Percentiles rank a stretch among this genome's conserved stretches.
Evolutionary conservation across 2,329 filamentous ascomycete genomes (phyloP).

Genomic region (Fusarium protoensiforme): DNA sequence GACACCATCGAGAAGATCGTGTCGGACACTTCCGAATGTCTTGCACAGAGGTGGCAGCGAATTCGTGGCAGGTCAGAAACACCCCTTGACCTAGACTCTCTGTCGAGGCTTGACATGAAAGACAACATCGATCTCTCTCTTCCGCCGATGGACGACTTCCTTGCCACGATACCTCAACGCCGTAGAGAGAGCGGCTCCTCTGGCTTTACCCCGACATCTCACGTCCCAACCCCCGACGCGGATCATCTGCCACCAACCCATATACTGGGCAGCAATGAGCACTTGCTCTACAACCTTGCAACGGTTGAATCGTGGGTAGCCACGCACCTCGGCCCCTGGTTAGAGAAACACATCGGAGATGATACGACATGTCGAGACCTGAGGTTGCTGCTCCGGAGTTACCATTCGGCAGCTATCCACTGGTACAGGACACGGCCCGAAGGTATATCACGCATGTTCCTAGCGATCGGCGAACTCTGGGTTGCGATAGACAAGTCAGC

Average conservation of each 20-base stretch:
- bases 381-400: slow-evolving; percentile 47
- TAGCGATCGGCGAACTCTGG: slow-evolving; percentile 70
- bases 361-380: slow-evolving; percentile 44
- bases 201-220: slow-evolving; percentile 13
- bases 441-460: slow-evolving; percentile 62
- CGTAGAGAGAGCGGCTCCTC: background rate
- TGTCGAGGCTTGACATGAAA: background rate
- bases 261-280: background rate
- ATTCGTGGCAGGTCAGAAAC: background rate
- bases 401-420: slow-evolving; percentile 43
- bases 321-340: slow-evolving; percentile 52
- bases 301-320: slow-evolving; percentile 63
- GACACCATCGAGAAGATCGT: background rate
- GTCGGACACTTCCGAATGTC: background rate
- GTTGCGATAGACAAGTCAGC: slow-evolving; percentile 63
- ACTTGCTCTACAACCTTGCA: slow-evolving; percentile 41
- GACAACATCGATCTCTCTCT: slow-evolving; percentile 13
- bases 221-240: background rate
- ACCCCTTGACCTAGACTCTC: background rate
- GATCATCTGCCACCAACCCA: background rate
- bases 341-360: slow-evolving; percentile 39
- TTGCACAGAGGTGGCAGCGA: slow-evolving; percentile 13
- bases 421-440: slow-evolving; percentile 57
- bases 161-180: slow-evolving; percentile 9
- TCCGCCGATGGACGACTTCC: slow-evolving; percentile 15